Conservation (phyloP, 2,329 filamentous ascomycete genomes). For the Chalara sp. region DNA sequence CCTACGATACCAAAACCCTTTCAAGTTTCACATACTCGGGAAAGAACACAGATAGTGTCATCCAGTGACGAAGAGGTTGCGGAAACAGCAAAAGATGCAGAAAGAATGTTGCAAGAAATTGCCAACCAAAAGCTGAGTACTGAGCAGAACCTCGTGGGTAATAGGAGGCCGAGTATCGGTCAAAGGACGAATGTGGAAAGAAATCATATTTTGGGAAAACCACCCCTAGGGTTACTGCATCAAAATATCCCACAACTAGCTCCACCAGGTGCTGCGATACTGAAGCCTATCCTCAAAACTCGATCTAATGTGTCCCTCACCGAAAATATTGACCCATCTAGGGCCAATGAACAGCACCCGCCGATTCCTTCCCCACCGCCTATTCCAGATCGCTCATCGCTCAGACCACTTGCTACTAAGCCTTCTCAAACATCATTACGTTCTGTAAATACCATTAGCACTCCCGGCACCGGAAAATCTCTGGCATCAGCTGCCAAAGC, state of each 20-base stretch:
- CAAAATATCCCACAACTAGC: constrained; percentile 9
- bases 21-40: constrained; percentile 37
- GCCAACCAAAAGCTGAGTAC: background rate
- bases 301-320: constrained; percentile 16
- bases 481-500: constrained; percentile 10
- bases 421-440: constrained; percentile 13
- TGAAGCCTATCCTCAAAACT: constrained; percentile 24
- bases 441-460: constrained; percentile 6
- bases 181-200: constrained; percentile 22
- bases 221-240: constrained; percentile 18
- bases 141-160: background rate
- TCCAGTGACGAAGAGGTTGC: background rate
- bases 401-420: constrained; percentile 16
- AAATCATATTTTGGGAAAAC: constrained; percentile 10
- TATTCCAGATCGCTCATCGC: constrained; percentile 13
- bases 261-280: constrained; percentile 8
- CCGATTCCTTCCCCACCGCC: constrained; percentile 1
- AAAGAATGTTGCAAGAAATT: background rate
- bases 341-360: background rate
- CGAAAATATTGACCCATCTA: constrained; percentile 7
- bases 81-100: background rate
- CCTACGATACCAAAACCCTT: constrained; percentile 24
- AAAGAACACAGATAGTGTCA: constrained; percentile 41
- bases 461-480: constrained; percentile 4
- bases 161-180: constrained; percentile 24